Evolutionary conservation across 805 yeast species (phyloP), one percentile per base, ranked within the genome.

Genomic region (Myxozyma vanderwaltii): DNA sequence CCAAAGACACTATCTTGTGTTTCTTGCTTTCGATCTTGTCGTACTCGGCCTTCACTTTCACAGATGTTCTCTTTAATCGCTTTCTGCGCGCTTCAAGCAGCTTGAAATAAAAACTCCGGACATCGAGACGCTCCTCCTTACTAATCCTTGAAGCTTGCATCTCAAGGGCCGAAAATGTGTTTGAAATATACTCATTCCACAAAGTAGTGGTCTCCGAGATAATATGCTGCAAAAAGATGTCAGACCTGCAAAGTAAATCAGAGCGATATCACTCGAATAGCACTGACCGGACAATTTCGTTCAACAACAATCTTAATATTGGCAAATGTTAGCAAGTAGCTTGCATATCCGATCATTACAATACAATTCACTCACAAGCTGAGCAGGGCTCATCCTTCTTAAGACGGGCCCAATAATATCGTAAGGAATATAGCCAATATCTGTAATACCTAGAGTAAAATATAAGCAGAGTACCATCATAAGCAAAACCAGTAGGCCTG

Each of bases 371-470:
- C 60, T 56, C n/a, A 64, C 64, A 47, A 76, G 68, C 60, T 75
- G 78, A 19, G 63, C 67, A 2, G 74, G 71, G 2, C 69, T 52
- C 62, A 74, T 58, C 38, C 66, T 66, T 35, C 64, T 59, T 33
- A 76, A 66, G 12, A 76, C 67, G 0, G 79, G 79, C 63, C 66
- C 65, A 1, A 73, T 70, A n/a, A 75, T 58, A 13, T 67, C 70
- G 57, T 69, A 77, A 3, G 76, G 74, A 5, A 74, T 65, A 21
- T 67, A 71, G n/a, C 79, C 79, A 19, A 76, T 68, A 51, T 76
- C 79, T 2, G 54, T 47, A 26, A 76, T 71, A 23, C 64, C 74
- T 71, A 31, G 10, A 17, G 35, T 21, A 7, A 1, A n/a, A n/a
- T n/a, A n/a, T n/a, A n/a, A n/a, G n/a, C n/a, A n/a, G n/a, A n/a